Base-by-base conservation (phyloP, 768 basidiomycete genomes). In the Royoungia palumana region DNA sequence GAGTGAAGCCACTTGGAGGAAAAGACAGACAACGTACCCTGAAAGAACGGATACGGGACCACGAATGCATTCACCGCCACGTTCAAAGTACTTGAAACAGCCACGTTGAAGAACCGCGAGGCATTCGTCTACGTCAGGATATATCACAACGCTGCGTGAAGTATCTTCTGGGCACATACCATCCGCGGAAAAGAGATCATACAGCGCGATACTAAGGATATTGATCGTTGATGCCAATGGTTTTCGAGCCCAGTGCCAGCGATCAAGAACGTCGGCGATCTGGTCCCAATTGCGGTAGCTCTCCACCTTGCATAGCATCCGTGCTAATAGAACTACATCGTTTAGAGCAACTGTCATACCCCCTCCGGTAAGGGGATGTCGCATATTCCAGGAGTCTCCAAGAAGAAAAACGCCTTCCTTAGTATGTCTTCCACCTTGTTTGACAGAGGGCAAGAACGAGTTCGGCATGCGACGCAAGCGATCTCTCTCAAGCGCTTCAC, bases 331-430 rank as follows among this genome's bases (percentile, higher is more conserved):
- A 13, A 92, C 85, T 5, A 88, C 87, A 56, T 98, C 96, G 61
- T 83, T 78, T 40, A 98, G 73, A 2, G 93, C 94, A 34, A 97
- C 95, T 0, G 94, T 94, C 96, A 99, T 99, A 6, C 96, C 96
- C 11, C 94, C 93, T 6, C 96, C 96, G 0, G 96, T 99, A 19
- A 99, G 77, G 2, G 96, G 96, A 67, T 99, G 96, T 0, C 96
- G 89, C 94, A 98, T 98, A 65, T 98, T 99, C 87, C 92, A 95
- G 2, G 95, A 84, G 64, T 98, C 96, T 2, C 96, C 96, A 28
- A 96, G 74, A 53, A 98, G 81, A 49, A 99, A 71, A 10, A 82
- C 82, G 21, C 91, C 90, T 41, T 83, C 77, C 54, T 81, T 86
- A 6, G 64, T 70, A 47, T 58, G 67, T 54, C 53, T 57, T 16